Conservation (phyloP, 768 basidiomycete species). For the Mycena rosella region DNA sequence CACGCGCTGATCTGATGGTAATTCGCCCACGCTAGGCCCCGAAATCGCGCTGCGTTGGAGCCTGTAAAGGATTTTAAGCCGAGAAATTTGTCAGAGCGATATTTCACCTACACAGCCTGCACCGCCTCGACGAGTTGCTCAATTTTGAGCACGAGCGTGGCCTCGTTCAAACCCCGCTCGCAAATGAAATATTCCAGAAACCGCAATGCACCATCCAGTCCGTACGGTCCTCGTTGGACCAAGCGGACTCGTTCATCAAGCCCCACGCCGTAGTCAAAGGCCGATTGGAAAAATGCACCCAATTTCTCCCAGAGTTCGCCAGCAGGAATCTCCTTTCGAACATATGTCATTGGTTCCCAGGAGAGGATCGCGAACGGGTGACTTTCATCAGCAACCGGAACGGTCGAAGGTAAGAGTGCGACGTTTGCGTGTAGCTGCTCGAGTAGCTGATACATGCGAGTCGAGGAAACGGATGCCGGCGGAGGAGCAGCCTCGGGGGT, state of each 20-base stretch:
- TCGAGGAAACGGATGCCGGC: not conserved
- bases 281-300: not conserved
- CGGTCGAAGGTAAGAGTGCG: not conserved
- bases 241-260: no score
- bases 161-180: not conserved
- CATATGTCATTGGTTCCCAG: not conserved
- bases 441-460: not conserved
- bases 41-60: no score
- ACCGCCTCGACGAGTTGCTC: not conserved
- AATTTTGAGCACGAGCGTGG: not conserved
- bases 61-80: no score
- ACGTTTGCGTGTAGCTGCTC: not conserved
- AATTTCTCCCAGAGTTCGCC: not conserved
- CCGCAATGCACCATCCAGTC: not conserved
- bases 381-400: not conserved
- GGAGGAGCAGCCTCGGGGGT: no score
- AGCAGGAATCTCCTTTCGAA: not conserved
- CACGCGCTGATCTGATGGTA: no score
- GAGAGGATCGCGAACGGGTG: not conserved
- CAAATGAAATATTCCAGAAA: not conserved
- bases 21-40: no score
- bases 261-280: not conserved
- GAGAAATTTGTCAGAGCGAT: no score
- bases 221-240: not conserved
- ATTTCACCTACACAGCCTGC: not conserved